Evolutionary conservation across 345 rosid species (phyloP).

Genomic region (Lagerstroemia speciosa): DNA sequence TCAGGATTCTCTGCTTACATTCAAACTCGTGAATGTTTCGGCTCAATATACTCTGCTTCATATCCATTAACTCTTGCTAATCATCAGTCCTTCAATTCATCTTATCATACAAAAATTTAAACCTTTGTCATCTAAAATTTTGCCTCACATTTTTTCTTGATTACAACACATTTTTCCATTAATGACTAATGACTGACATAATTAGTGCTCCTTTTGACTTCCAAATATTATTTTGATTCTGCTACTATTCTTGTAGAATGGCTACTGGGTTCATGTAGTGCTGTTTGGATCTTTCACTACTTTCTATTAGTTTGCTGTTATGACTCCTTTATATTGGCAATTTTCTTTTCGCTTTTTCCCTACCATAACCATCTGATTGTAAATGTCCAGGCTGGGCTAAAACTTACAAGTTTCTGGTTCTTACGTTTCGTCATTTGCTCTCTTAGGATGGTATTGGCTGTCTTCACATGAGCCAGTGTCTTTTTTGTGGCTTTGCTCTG

Average conservation of each 20-base stretch:
- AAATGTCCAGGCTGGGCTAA: neutral
- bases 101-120: neutral
- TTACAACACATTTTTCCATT: neutral
- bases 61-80: neutral
- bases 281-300: neutral
- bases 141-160: neutral
- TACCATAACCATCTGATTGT: neutral
- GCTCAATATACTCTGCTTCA: slow-evolving; percentile 1
- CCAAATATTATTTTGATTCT: neutral
- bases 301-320: neutral
- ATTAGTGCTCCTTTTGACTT: neutral
- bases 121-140: neutral
- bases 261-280: neutral
- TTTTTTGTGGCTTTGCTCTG: slow-evolving; percentile 1
- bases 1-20: neutral
- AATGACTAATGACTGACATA: neutral
- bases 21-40: neutral
- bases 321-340: neutral
- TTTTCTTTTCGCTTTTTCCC: neutral
- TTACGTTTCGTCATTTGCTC: neutral
- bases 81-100: neutral
- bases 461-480: neutral
- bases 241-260: neutral
- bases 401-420: neutral
- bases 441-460: neutral